Conservation (phyloP, 2,329 filamentous ascomycete species). For the Aspergillus hortae region DNA sequence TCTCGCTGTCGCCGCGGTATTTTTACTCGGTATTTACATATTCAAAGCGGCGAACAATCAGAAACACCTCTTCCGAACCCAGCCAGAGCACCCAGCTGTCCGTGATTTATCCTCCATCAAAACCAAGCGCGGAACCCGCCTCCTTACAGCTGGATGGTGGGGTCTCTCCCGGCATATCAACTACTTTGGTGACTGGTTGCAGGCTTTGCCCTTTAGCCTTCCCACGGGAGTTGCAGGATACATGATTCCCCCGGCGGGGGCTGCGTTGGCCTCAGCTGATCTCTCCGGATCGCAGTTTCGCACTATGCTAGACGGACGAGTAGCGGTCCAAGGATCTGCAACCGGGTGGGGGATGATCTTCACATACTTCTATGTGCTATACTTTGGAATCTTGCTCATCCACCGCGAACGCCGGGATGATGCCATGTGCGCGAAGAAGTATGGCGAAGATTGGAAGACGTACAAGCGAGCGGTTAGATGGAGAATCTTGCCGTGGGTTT, state of each 20-base stretch:
- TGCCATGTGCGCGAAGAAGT: slow-evolving; percentile 81
- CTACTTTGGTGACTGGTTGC: slow-evolving; percentile 89
- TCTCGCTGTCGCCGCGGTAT: slow-evolving; percentile 60
- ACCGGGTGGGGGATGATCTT: slow-evolving; percentile 74
- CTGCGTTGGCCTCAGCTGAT: slow-evolving; percentile 18
- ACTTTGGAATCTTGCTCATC: slow-evolving; percentile 65
- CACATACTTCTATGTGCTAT: slow-evolving; percentile 89
- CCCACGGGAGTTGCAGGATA: slow-evolving; percentile 81
- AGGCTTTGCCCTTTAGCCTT: slow-evolving; percentile 80
- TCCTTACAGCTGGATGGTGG: slow-evolving; percentile 87
- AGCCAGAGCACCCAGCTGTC: slow-evolving; percentile 74
- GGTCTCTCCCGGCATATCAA: slow-evolving; percentile 85
- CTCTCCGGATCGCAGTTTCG: slow-evolving; percentile 27
- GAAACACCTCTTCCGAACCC: slow-evolving; percentile 85
- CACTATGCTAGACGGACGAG: slow-evolving; percentile 48
- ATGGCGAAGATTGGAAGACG: slow-evolving; percentile 81
- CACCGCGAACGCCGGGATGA: slow-evolving; percentile 82
- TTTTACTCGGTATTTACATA: slow-evolving; percentile 71
- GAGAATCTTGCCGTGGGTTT: slow-evolving; percentile 76
- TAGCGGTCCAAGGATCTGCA: slow-evolving; percentile 8
- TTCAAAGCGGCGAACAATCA: slow-evolving; percentile 85
- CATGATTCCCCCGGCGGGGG: slow-evolving; percentile 48
- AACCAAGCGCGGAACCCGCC: slow-evolving; percentile 72
- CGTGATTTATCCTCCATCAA: slow-evolving; percentile 78
- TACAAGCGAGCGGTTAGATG: slow-evolving; percentile 77